Evolutionary conservation across 768 basidiomycete species (phyloP), one percentile per base, ranked within the genome.

Genomic region (Tubosaeta sp.): DNA sequence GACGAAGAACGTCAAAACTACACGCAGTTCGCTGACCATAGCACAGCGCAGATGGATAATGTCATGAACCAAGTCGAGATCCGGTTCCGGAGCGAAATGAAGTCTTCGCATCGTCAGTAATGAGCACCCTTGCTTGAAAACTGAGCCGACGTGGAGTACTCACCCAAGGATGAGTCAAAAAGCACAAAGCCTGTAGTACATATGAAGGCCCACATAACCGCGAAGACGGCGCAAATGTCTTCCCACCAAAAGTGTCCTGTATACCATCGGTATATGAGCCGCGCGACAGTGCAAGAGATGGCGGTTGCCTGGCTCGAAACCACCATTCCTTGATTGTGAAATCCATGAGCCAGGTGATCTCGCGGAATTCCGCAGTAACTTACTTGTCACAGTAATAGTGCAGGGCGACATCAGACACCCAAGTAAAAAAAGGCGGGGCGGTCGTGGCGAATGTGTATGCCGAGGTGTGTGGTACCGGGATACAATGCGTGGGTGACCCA

Each of bases 181-280:
- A 44, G 44, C 30, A 44, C 13, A 25, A 31, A 32, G 22, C 36
- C 24, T 19, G 19, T 12, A 13, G 24, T 16, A 16, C 38, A 39
- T 19, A 48, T 21, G 19, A 27, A 4, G n/a, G 43, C 25, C 30
- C 27, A 49, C n/a, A 38, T 11, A 16, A 31, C 16, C 16, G 55
- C 55, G 1, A 53, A 16, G 10, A 21, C 19, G 18, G 52, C 55
- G 31, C 52, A 57, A 10, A 21, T 19, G 24, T 53, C 55, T 16
- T 57, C 55, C 55, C 55, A 57, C 52, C 55, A 51, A 25, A 53
- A 47, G 9, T 48, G 44, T 10, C 29, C 35, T n/a, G 42, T 44
- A 38, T 43, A 27, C 48, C 48, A 57, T 22, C 52, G 42, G 40
- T 53, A 49, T 11, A 42, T 18, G 9, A 57, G 41, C 24, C 55